Conservation (phyloP, 148 eudicot species). For the Amaranthus palmeri region DNA sequence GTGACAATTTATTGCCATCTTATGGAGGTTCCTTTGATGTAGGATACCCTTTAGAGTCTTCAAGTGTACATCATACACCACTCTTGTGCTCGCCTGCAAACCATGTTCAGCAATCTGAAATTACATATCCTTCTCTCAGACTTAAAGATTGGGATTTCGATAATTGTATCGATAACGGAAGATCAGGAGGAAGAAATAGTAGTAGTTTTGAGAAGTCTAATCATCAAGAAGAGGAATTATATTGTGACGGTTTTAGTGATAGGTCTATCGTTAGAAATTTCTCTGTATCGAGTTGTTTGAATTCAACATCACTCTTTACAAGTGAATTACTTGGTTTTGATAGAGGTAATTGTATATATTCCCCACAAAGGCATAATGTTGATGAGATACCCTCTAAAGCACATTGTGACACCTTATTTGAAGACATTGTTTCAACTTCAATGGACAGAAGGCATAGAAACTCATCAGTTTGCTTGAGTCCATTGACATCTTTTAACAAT, state of each 20-base stretch:
- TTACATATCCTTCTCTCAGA: constrained; percentile 27
- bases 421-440: constrained; percentile 30
- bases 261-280: constrained; percentile 22
- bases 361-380: constrained; percentile 13
- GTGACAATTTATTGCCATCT: constrained; percentile 15
- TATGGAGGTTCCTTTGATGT: constrained; percentile 10
- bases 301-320: constrained; percentile 10
- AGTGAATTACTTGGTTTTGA: constrained; percentile 15
- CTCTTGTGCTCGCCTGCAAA: constrained; percentile 21
- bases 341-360: constrained; percentile 20
- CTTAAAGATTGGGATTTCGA: constrained; percentile 29
- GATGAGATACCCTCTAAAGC: constrained; percentile 27
- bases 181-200: constrained; percentile 19
- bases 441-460: constrained; percentile 19
- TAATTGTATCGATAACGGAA: constrained; percentile 18
- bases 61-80: constrained; percentile 10
- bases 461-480: constrained; percentile 23
- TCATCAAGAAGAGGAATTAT: constrained; percentile 30
- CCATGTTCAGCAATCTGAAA: constrained; percentile 27
- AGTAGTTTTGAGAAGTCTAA: constrained; percentile 18
- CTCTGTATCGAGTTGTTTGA: constrained; percentile 16
- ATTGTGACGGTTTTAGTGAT: constrained; percentile 15
- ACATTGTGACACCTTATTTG: constrained; percentile 19
- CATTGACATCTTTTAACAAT: constrained; percentile 11
- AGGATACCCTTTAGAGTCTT: constrained; percentile 21